phyloP scores from a whole-genome alignment of 2,329 filamentous ascomycete genomes.

The Tympanopsis confertula region DNA sequence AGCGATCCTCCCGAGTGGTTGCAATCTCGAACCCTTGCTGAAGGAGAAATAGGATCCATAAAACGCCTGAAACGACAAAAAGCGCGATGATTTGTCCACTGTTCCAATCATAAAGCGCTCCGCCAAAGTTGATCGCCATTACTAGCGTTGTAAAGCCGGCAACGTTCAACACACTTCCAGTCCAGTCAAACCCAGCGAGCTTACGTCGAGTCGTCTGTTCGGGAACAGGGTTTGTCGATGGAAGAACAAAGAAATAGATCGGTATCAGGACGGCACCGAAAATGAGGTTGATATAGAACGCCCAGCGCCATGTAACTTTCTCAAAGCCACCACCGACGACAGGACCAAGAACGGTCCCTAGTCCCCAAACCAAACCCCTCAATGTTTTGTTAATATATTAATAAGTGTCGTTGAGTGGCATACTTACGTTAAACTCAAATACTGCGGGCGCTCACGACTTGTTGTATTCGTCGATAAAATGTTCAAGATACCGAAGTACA shows the following conservation, averaged over 20 bases:
- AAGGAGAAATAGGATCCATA: constrained; percentile 27
- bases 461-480: background rate
- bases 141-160: constrained; percentile 22
- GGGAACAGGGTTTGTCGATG: constrained; percentile 6
- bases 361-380: constrained; percentile 22
- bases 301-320: constrained; percentile 32
- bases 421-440: constrained; percentile 3
- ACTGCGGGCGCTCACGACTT: background rate
- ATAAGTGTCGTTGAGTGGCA: background rate
- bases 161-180: background rate
- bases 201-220: background rate
- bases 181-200: background rate
- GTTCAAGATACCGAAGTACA: constrained; percentile 27
- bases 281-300: constrained; percentile 45
- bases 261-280: constrained; percentile 23
- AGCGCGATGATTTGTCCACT: constrained; percentile 28
- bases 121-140: constrained; percentile 38
- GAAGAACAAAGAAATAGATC: constrained; percentile 13
- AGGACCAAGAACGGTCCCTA: constrained; percentile 32
- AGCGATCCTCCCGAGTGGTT: constrained; percentile 19
- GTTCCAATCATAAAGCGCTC: constrained; percentile 33
- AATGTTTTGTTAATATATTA: constrained; percentile 1
- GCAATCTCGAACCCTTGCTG: constrained; percentile 30
- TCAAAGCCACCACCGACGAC: constrained; percentile 33
- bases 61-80: constrained; percentile 27